phyloP scores from a whole-genome alignment of 805 yeast genomes.

The Wickerhamomyces pijperi region DNA sequence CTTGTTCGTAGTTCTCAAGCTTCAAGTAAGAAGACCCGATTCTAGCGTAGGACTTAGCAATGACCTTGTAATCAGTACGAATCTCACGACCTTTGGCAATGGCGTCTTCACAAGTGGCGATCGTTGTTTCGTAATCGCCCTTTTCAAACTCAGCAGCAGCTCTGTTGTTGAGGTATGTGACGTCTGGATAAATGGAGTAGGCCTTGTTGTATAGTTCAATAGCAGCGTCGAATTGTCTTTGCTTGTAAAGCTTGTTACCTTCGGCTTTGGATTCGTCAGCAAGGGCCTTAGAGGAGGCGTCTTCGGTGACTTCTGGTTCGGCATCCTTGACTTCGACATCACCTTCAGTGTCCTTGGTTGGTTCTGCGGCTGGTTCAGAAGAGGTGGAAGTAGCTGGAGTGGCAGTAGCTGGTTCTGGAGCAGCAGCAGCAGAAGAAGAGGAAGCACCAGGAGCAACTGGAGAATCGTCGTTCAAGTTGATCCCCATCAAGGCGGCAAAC shows the following conservation, averaged over 20 bases:
- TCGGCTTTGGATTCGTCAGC: conserved; percentile 70
- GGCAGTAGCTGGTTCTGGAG: conserved; percentile 16
- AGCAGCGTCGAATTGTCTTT: conserved; percentile 86
- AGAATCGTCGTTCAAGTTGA: conserved; percentile 41
- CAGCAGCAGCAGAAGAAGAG: conserved; percentile 10
- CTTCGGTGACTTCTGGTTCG: conserved; percentile 7
- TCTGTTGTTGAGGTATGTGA: conserved; percentile 88
- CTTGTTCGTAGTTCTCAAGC: conserved; percentile 57
- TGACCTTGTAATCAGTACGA: conserved; percentile 83
- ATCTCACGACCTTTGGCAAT: conserved; percentile 81
- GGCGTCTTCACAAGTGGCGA: conserved; percentile 70
- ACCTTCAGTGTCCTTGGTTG: conserved; percentile 27
- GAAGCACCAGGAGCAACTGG: conserved; percentile 13
- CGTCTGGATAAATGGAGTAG: conserved; percentile 70
- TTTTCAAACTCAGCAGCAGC: conserved; percentile 98
- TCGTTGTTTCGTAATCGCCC: conserved; percentile 81
- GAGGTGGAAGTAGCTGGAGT: conserved; percentile 16
- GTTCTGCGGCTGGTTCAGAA: conserved; percentile 16
- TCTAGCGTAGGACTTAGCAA: conserved; percentile 91
- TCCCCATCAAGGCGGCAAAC: conserved; percentile 77
- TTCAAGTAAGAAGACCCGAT: conserved; percentile 77
- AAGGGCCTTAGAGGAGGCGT: conserved; percentile 23
- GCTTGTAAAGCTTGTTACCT: conserved; percentile 82
- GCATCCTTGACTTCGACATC: conserved; percentile 18
- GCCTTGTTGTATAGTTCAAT: conserved; percentile 80